phyloP scores from a whole-genome alignment of 495 filamentous ascomycete genomes.

The Aspergillus diversus region DNA sequence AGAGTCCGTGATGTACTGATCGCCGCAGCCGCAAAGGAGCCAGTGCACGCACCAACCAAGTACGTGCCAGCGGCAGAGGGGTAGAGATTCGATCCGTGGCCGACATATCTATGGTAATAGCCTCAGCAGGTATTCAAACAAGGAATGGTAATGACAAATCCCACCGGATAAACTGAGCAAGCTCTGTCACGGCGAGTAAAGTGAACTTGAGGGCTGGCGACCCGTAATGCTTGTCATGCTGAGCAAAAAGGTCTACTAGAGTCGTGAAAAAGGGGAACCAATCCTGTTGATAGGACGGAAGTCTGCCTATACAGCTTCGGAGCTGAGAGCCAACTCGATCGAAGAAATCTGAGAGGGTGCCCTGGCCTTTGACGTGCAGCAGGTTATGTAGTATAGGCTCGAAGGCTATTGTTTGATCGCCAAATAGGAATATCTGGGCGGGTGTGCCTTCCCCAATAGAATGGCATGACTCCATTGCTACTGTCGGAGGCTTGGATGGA shows the following conservation, averaged over 20 bases:
- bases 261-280: constrained; percentile 12
- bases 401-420: constrained; percentile 11
- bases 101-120: background rate
- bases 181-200: constrained; percentile 1
- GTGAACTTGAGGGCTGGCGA: constrained; percentile 9
- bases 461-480: background rate
- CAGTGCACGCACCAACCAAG: constrained; percentile 21
- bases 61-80: constrained; percentile 7
- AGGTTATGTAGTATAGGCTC: constrained; percentile 1
- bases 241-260: constrained; percentile 3
- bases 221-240: constrained; percentile 7
- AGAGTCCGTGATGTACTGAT: constrained; percentile 14
- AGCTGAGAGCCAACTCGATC: constrained; percentile 6
- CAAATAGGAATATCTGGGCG: constrained; percentile 6
- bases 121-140: background rate
- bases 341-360: constrained; percentile 5
- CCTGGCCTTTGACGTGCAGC: constrained; percentile 8
- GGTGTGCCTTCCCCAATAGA: background rate
- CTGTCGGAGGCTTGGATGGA: background rate
- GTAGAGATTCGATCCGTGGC: constrained; percentile 10
- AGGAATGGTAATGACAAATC: background rate
- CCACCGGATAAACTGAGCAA: constrained; percentile 12
- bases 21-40: constrained; percentile 17
- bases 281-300: constrained; percentile 7
- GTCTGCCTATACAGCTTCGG: background rate